Conservation (phyloP, 106 monocot species). For the Dioscorea alata region DNA sequence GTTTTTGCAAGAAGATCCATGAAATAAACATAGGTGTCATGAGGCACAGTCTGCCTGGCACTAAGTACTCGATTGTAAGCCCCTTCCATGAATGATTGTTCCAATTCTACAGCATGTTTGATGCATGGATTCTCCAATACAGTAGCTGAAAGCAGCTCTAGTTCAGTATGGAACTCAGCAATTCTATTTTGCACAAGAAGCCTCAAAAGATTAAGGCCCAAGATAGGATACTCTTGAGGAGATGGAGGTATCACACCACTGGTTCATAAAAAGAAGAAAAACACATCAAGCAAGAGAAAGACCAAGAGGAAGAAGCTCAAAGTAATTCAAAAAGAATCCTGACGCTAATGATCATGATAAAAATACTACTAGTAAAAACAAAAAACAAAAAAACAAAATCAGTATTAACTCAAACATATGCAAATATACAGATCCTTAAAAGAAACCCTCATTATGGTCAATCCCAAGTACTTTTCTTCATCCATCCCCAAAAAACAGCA, state of each 20-base stretch:
- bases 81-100: constrained; percentile 98
- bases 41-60: constrained; percentile 83
- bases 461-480: no score
- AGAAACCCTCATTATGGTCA: no score
- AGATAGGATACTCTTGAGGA: constrained; percentile 75
- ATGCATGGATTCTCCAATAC: constrained; percentile 87
- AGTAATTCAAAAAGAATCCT: no score
- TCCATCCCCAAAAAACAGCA: no score
- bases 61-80: constrained; percentile 86
- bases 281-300: no score
- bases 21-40: constrained; percentile 92
- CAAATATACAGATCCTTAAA: no score
- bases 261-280: constrained; percentile 4
- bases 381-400: no score
- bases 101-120: constrained; percentile 87
- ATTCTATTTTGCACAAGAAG: constrained; percentile 94
- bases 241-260: constrained; percentile 73
- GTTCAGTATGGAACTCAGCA: constrained; percentile 93
- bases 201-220: constrained; percentile 95
- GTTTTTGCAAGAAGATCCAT: constrained; percentile 98
- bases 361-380: neutral
- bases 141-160: constrained; percentile 69
- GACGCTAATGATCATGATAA: no score
- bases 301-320: no score
- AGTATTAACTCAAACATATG: no score